These are phyloP conservation scores for Polytolypa hystricis DNA, from an alignment of 2,329 filamentous ascomycete species.

Conservation along the genomic window DNA sequence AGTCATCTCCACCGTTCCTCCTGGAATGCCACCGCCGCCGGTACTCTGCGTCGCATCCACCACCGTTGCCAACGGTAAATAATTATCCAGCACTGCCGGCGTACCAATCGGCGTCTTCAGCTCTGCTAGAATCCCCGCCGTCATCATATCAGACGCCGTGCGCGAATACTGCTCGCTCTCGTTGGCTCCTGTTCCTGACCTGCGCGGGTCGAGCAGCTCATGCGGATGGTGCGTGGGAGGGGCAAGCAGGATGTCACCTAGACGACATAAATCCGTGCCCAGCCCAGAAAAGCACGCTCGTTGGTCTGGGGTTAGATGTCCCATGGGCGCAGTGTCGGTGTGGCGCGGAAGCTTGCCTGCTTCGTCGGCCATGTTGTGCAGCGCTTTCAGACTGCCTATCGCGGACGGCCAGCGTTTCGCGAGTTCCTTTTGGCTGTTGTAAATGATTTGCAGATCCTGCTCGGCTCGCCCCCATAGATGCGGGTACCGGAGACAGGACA, in stretches of 20 bases:
- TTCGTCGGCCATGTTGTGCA: slow-evolving; percentile 18
- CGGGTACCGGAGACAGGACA: slow-evolving; percentile 24
- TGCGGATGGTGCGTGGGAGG: slow-evolving; percentile 8
- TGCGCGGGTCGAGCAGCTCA: slow-evolving; percentile 8
- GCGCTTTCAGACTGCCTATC: slow-evolving; percentile 16
- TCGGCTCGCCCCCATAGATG: slow-evolving; percentile 15
- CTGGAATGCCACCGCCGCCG: slow-evolving; percentile 5
- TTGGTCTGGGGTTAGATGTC: slow-evolving; percentile 14
- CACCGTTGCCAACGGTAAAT: slow-evolving; percentile 16
- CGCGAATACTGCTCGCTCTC: slow-evolving; percentile 13
- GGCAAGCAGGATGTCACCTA: slow-evolving; percentile 15
- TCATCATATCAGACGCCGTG: slow-evolving; percentile 15
- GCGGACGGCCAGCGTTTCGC: slow-evolving; percentile 21
- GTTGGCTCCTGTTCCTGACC: too few species aligned
- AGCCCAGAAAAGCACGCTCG: slow-evolving; percentile 16
- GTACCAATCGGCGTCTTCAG: slow-evolving; percentile 12
- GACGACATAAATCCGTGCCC: slow-evolving; percentile 18
- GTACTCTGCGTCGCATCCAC: slow-evolving; percentile 13
- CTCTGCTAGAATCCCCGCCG: slow-evolving; percentile 14
- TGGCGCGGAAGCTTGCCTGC: slow-evolving; percentile 8
- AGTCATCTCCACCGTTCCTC: slow-evolving; percentile 9
- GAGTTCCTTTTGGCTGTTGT: slow-evolving; percentile 18
- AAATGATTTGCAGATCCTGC: slow-evolving; percentile 16
- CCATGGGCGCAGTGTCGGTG: slow-evolving; percentile 10
- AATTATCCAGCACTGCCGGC: slow-evolving; percentile 12